phyloP scores from a whole-genome alignment of 1,284 basidiomycete species.

The Pseudozyma sp. region DNA sequence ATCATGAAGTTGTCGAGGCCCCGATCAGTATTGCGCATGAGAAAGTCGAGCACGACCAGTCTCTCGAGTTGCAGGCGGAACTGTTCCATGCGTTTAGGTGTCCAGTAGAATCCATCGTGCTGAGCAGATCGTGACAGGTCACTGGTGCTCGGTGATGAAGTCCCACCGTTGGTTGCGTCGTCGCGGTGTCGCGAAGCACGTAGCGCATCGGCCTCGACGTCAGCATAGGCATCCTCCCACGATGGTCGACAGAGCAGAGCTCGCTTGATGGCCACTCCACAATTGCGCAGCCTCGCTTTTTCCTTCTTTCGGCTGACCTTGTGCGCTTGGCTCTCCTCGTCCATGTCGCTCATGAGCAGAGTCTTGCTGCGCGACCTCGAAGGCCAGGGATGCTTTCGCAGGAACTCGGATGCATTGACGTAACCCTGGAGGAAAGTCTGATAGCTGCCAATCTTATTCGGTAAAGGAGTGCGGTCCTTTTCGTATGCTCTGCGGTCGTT shows the following conservation, averaged over 20 bases:
- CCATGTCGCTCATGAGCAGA: slow-evolving; percentile 74
- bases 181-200: slow-evolving; percentile 40
- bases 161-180: slow-evolving; percentile 70
- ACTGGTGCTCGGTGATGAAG: background rate
- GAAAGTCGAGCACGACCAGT: slow-evolving; percentile 76
- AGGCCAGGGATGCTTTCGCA: slow-evolving; percentile 87
- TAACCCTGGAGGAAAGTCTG: slow-evolving; percentile 88
- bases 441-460: slow-evolving; percentile 79
- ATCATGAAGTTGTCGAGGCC: slow-evolving; percentile 71
- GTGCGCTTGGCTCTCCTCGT: slow-evolving; percentile 77
- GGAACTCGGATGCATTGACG: slow-evolving; percentile 86
- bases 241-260: slow-evolving; percentile 75
- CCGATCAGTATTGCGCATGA: slow-evolving; percentile 83
- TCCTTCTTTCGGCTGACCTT: slow-evolving; percentile 59
- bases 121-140: slow-evolving; percentile 2
- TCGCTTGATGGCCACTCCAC: slow-evolving; percentile 59
- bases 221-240: slow-evolving; percentile 75
- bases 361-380: slow-evolving; percentile 77
- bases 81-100: slow-evolving; percentile 78
- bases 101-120: slow-evolving; percentile 79
- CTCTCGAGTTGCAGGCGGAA: slow-evolving; percentile 90
- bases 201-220: slow-evolving; percentile 34
- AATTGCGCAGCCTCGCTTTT: slow-evolving; percentile 57
- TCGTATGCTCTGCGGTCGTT: slow-evolving; percentile 58
- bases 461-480: slow-evolving; percentile 35